Evolutionary conservation across 176 grass and related monocot genomes (phyloP), one percentile per base, ranked within the genome.

Genomic region (Themeda triandra): DNA sequence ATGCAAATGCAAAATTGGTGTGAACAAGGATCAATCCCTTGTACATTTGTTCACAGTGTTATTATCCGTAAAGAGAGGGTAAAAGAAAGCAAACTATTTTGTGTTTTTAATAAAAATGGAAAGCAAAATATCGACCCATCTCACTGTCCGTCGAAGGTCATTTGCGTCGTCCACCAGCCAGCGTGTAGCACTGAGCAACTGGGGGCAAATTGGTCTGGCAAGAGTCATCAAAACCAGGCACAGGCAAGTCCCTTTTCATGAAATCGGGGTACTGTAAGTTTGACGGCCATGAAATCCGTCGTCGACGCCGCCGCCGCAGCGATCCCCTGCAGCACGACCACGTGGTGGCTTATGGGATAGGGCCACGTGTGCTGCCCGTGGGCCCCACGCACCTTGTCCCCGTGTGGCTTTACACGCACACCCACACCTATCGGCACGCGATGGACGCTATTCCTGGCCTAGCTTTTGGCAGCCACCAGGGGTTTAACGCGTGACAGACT

Each of bases 221-320:
- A 44, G 53, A 71, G n/a, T 4, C 0, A 12, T 37, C 60, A 59
- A 25, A 28, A 37, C 75, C 8, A 24, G 28, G 27, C 15, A 72
- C 2, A 42, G 6, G 6, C 68, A n/a, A 8, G 14, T 0, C 21
- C 1, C 13, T 30, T n/a, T n/a, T n/a, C 39, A 78, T 80, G 18
- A 84, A 92, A 95, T 90, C 66, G 15, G 45, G 77, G 90, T 89
- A n/a, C n/a, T n/a, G n/a, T n/a, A 84, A 83, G 37, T 83, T 89
- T 84, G 86, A 95, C 91, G 86, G 88, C 66, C 71, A 71, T 82
- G 24, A 85, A 83, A 78, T 83, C 88, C 91, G 86, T 76, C 87
- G 88, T 71, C 87, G 88, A 80, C 90, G 90, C 91, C 86, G 83
- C 40, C 2, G 77, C 69, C 24, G 71, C 13, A 28, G 71, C 77